Base-by-base conservation (phyloP, 202 grass and related monocot genomes). In the Schoenoplectus tabernaemontani region DNA sequence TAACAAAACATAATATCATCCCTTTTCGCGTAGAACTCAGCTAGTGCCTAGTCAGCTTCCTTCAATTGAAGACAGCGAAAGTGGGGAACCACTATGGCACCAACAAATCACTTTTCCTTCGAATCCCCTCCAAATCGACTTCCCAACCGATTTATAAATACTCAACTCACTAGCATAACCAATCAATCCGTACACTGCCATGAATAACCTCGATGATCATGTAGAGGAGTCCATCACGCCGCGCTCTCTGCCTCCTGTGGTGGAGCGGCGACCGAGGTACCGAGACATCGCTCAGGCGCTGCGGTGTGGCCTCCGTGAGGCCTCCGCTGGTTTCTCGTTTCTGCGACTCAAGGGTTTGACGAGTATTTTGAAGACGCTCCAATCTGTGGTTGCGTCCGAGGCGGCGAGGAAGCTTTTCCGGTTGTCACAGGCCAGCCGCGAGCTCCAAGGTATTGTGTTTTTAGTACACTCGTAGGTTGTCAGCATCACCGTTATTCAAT, bases 321-420 rank as follows among this genome's bases (percentile, higher is more conserved):
- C 84, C 30, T 48, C 72, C n/a, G 84, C 84, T 64, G 87, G 77
- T 51, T 84, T 92, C 87, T 92, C 87, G 57, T 92, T 92, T 78
- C 59, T 92, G 9, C 67, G 84, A 16, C 59, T 92, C 34, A 82
- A 86, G 48, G 86, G 84, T 79, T 83, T 92, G 82, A 82, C 78
- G 50, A 77, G 77, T 57, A 79, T 89, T 70, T 73, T 91, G 56
- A 87, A 85, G 59, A 79, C 86, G 47, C 86, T 91, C 30, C 65
- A 72, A 75, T 85, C 64, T 38, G 32, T 43, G 11, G 57, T 78
- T 38, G 81, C 24, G 12, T 43, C 82, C 11, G 82, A 78, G 39
- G 66, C 50, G 24, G 13, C 37, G 9, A 42, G 44, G 2, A 47
- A 57, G 19, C 78, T 87, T 76, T 92, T 92, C 81, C 67, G 65